phyloP scores from a whole-genome alignment of 1,284 basidiomycete genomes.

The Ceratobasidium sp. region DNA sequence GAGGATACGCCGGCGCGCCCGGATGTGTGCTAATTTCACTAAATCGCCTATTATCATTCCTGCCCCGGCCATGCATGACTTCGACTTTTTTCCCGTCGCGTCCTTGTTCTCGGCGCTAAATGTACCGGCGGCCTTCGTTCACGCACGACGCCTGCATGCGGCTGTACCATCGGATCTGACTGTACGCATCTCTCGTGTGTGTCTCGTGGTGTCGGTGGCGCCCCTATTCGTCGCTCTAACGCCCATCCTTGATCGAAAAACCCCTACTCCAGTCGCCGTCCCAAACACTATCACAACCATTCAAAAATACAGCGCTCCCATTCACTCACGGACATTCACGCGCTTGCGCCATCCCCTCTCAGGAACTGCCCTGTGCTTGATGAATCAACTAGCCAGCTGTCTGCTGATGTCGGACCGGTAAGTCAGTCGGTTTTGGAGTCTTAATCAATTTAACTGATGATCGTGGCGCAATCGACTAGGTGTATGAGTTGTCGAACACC shows the following conservation, averaged over 20 bases:
- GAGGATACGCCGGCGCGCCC: no score
- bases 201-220: not conserved
- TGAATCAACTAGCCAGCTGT: not conserved
- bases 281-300: not conserved
- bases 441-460: not conserved
- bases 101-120: not conserved
- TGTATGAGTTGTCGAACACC: conserved; percentile 9
- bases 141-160: not conserved
- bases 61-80: conserved; percentile 14
- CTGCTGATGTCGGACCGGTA: conserved; percentile 16
- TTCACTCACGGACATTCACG: conserved; percentile 11
- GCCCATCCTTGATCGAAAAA: conserved; percentile 20
- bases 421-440: not conserved
- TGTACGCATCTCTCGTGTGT: not conserved
- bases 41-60: conserved; percentile 8
- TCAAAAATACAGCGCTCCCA: conserved; percentile 21
- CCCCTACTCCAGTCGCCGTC: not conserved
- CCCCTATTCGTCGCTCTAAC: conserved; percentile 6
- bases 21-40: conserved; percentile 12
- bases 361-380: not conserved
- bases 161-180: not conserved
- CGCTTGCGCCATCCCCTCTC: not conserved
- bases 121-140: not conserved
- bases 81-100: conserved; percentile 11
- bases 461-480: not conserved